Evolutionary conservation across 2,329 filamentous ascomycete species (phyloP), one percentile per base, ranked within the genome.

Genomic region (Claviceps sp.): DNA sequence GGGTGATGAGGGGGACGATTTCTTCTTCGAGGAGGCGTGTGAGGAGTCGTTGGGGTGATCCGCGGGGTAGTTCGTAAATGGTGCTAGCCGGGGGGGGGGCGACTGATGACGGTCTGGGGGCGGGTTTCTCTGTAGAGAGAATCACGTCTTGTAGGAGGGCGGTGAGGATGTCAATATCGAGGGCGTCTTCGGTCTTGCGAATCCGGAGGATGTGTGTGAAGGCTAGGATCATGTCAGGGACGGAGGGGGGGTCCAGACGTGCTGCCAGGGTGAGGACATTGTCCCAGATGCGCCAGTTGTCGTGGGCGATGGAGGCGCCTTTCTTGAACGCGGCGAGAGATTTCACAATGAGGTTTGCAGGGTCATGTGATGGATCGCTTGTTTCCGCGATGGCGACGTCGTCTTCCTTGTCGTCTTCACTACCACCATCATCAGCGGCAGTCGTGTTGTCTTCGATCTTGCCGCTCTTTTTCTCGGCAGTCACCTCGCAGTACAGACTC

Each of bases 241-340:
- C 82, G 0, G 85, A 81, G 0, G 87, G 84, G 0, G 91, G 90
- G 1, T 75, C 76, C 30, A 93, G 78, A 1, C 88, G 86, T 0
- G 86, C 81, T 0, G 87, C 85, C 22, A 97, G 83, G 0, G 89
- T 93, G 53, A 98, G 79, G 16, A 97, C 85, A 61, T 98, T 98
- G 64, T 95, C 88, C 91, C 91, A 97, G 65, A 98, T 96, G 59
- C 88, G 83, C 77, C 85, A 87, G 69, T 91, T 91, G 60, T 89
- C 84, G 66, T 88, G 79, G 49, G 94, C 88, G 24, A 95, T 78
- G 4, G 79, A 77, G 0, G 90, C 88, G 9, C 90, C 93, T 56
- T 86, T 85, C 64, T 95, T 93, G 67, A 95, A 88, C 0, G 93
- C 91, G 5, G 79, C 74, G 1, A 98, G 78, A 0, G 93, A 83